Evolutionary conservation across 2,329 filamentous ascomycete genomes (phyloP).

Genomic region (Aspergillus glaucus): DNA sequence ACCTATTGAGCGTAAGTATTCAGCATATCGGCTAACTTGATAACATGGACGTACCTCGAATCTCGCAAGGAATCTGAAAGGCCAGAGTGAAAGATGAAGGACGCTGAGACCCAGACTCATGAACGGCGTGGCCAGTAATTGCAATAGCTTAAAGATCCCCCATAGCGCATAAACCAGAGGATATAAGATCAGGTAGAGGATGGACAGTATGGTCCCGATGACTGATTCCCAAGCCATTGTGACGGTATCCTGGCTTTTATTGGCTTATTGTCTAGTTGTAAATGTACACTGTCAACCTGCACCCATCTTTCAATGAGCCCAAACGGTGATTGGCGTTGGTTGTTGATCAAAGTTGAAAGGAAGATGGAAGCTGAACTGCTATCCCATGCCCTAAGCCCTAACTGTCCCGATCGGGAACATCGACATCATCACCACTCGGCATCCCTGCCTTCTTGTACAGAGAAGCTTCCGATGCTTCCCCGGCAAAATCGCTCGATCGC

Average conservation of each 20-base stretch:
- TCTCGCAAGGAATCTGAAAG: conserved; percentile 45
- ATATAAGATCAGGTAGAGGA: background rate
- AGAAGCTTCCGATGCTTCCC: background rate
- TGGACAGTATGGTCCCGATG: background rate
- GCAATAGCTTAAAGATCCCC: conserved; percentile 22
- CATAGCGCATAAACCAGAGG: conserved; percentile 6
- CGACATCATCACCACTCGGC: background rate
- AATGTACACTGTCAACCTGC: too few relatives aligned
- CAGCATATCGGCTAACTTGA: conserved; percentile 12
- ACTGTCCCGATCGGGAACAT: background rate
- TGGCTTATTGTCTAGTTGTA: too few relatives aligned
- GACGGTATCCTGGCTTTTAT: background rate
- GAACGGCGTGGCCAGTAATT: conserved; percentile 42
- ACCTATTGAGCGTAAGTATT: conserved; percentile 26
- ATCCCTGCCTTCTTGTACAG: background rate
- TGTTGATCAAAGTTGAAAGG: background rate
- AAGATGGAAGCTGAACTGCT: background rate
- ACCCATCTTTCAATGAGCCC: too few relatives aligned
- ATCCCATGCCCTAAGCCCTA: background rate
- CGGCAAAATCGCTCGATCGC: background rate
- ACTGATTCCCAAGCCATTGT: background rate
- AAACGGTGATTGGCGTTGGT: too few relatives aligned
- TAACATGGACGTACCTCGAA: conserved; percentile 46
- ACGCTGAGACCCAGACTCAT: conserved; percentile 42
- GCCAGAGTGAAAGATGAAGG: conserved; percentile 39